Evolutionary conservation across 768 basidiomycete species (phyloP).

Genomic region (Lactarius tabidus): DNA sequence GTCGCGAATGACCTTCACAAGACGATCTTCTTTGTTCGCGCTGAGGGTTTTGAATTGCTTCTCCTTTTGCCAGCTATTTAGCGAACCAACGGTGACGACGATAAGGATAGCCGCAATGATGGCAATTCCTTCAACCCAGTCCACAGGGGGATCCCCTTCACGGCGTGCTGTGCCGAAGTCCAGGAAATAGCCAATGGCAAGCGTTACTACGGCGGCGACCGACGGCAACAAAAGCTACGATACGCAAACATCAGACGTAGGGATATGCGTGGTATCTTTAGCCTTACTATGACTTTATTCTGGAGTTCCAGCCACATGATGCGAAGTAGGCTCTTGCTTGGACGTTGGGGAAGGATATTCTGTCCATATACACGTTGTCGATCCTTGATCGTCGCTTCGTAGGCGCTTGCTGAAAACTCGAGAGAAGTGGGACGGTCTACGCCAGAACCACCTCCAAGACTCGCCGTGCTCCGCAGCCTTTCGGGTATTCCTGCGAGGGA

Average conservation of each 20-base stretch:
- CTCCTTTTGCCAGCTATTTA: slow-evolving; percentile 99
- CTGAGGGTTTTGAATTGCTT: slow-evolving; percentile 90
- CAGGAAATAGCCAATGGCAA: slow-evolving; percentile 93
- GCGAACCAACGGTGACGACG: slow-evolving; percentile 83
- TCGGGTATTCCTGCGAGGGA: too few relatives aligned
- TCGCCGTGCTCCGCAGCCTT: too few relatives aligned
- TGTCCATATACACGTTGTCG: slow-evolving; percentile 46
- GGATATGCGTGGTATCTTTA: slow-evolving; percentile 1
- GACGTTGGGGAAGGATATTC: slow-evolving; percentile 49
- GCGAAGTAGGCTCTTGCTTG: slow-evolving; percentile 45
- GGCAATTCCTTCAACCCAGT: slow-evolving; percentile 91
- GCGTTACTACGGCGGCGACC: slow-evolving; percentile 86
- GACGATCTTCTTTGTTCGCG: slow-evolving; percentile 92
- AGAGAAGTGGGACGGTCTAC: not conserved
- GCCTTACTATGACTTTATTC: slow-evolving; percentile 58
- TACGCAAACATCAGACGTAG: slow-evolving; percentile 38
- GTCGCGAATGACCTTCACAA: slow-evolving; percentile 58
- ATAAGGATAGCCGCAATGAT: slow-evolving; percentile 73
- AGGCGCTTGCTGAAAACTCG: slow-evolving; percentile 4
- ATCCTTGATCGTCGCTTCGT: slow-evolving; percentile 37
- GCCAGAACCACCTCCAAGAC: not conserved
- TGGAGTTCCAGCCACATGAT: slow-evolving; percentile 61
- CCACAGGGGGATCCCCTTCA: slow-evolving; percentile 62
- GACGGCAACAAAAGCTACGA: slow-evolving; percentile 84
- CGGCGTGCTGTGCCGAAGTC: slow-evolving; percentile 74